These are phyloP conservation scores for Apostasia ramifera DNA, from an alignment of 106 monocot species.

Conservation along the genomic window DNA sequence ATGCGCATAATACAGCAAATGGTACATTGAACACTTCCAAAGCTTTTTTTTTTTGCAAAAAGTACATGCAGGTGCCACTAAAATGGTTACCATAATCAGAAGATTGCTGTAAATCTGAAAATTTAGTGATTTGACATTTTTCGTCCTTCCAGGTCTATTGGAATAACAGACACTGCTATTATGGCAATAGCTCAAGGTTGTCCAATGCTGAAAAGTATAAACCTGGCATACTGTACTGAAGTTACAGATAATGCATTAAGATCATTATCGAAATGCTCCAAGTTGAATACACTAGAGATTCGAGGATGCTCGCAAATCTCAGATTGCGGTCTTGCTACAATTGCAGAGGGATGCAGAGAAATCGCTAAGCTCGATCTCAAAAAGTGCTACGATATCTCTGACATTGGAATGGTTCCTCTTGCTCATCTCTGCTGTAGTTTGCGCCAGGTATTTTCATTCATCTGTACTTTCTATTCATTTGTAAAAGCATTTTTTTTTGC, in stretches of 20 bases:
- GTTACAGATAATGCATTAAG: slow-evolving; percentile 50
- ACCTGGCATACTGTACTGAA: slow-evolving; percentile 61
- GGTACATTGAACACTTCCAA: too few relatives aligned
- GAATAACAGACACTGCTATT: slow-evolving; percentile 50
- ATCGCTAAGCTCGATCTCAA: slow-evolving; percentile 64
- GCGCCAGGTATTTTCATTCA: slow-evolving; percentile 31
- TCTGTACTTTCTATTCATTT: not conserved
- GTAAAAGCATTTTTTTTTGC: not conserved
- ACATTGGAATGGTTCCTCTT: slow-evolving; percentile 60
- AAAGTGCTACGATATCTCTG: slow-evolving; percentile 54
- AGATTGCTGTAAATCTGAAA: too few relatives aligned
- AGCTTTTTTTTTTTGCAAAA: too few relatives aligned
- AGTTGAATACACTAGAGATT: slow-evolving; percentile 56
- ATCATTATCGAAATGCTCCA: slow-evolving; percentile 55
- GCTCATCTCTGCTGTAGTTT: slow-evolving; percentile 50
- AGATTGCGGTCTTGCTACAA: slow-evolving; percentile 42
- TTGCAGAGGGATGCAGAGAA: slow-evolving; percentile 50
- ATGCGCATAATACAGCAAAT: too few relatives aligned
- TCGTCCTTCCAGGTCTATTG: slow-evolving; percentile 22
- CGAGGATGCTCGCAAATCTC: slow-evolving; percentile 63
- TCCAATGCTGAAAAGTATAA: slow-evolving; percentile 42
- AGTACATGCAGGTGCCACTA: too few relatives aligned
- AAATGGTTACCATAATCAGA: too few relatives aligned
- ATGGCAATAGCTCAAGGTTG: slow-evolving; percentile 52
- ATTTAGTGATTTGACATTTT: too few relatives aligned